Conservation (phyloP, 108 stramenopile genomes). For the Stephanodiscus triporus region DNA sequence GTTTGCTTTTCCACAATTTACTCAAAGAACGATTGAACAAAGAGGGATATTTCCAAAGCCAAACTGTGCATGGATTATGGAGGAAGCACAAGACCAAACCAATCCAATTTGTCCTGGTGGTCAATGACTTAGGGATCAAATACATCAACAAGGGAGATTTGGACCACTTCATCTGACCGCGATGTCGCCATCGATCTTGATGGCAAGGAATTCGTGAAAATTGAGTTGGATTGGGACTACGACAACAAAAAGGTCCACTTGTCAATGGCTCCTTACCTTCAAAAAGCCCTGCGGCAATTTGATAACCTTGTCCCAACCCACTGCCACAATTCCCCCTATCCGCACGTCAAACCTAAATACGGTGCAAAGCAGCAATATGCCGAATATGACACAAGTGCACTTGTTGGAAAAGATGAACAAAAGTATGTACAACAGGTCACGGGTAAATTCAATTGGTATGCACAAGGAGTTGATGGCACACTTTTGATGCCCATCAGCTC, state of each 20-base stretch:
- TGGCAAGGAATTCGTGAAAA: too few species aligned
- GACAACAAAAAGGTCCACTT: conserved; percentile 24
- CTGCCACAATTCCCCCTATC: background rate
- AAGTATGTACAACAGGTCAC: background rate
- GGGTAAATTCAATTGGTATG: background rate
- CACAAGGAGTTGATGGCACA: background rate
- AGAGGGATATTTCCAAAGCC: conserved; percentile 28
- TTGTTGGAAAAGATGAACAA: background rate
- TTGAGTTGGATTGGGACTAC: conserved; percentile 54
- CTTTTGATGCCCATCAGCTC: background rate
- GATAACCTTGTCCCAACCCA: background rate
- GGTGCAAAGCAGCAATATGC: conserved; percentile 5
- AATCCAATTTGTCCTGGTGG: conserved; percentile 12
- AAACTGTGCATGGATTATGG: conserved; percentile 19
- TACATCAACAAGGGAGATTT: conserved; percentile 32
- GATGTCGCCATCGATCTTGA: too few species aligned
- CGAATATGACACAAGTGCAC: background rate
- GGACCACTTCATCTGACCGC: background rate
- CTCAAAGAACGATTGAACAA: background rate
- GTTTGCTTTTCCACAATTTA: conserved; percentile 36
- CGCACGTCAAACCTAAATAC: too few species aligned
- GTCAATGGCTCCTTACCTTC: conserved; percentile 21
- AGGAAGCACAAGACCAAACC: conserved; percentile 26
- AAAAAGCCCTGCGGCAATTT: background rate
- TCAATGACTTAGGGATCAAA: conserved; percentile 63